Percentiles rank a stretch among this genome's conserved stretches.
phyloP scores from a whole-genome alignment of 2,329 filamentous ascomycete genomes.

The Hyphodiscus sp. region DNA sequence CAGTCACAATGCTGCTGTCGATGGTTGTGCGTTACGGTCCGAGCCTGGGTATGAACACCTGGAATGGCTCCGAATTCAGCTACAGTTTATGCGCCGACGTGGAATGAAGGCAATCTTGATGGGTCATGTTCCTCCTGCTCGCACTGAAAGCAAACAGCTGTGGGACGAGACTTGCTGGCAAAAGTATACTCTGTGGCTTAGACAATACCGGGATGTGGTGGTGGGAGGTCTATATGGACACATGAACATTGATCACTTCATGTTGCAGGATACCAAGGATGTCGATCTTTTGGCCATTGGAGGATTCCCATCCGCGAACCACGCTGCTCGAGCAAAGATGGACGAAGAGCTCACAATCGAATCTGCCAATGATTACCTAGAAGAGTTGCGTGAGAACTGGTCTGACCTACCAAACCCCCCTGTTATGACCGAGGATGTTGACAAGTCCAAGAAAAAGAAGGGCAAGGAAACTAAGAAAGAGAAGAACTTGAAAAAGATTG shows the following conservation, averaged over 20 bases:
- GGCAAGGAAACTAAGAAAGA: constrained; percentile 46
- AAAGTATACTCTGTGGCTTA: constrained; percentile 87
- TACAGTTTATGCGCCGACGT: constrained; percentile 73
- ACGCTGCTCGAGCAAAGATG: constrained; percentile 32
- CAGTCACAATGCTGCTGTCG: constrained; percentile 84
- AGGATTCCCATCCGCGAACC: constrained; percentile 22
- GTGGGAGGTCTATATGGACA: constrained; percentile 78
- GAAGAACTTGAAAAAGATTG: constrained; percentile 60
- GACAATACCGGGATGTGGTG: constrained; percentile 86
- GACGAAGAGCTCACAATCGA: constrained; percentile 53
- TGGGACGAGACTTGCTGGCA: constrained; percentile 99
- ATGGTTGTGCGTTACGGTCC: constrained; percentile 71
- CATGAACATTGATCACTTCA: constrained; percentile 98
- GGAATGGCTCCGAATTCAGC: constrained; percentile 89
- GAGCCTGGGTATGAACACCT: constrained; percentile 93
- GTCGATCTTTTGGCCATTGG: constrained; percentile 52
- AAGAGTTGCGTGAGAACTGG: constrained; percentile 74
- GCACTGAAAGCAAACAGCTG: constrained; percentile 73
- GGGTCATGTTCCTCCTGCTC: constrained; percentile 87
- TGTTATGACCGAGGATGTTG: constrained; percentile 19
- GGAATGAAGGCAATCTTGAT: constrained; percentile 93
- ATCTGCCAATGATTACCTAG: constrained; percentile 74
- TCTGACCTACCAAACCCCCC: constrained; percentile 55
- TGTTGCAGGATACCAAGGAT: constrained; percentile 79
- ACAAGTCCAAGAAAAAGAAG: constrained; percentile 37